Evolutionary conservation across 1,139 yeast genomes (phyloP), one percentile per base, ranked within the genome.

Genomic region (Geotrichum aggregatum): DNA sequence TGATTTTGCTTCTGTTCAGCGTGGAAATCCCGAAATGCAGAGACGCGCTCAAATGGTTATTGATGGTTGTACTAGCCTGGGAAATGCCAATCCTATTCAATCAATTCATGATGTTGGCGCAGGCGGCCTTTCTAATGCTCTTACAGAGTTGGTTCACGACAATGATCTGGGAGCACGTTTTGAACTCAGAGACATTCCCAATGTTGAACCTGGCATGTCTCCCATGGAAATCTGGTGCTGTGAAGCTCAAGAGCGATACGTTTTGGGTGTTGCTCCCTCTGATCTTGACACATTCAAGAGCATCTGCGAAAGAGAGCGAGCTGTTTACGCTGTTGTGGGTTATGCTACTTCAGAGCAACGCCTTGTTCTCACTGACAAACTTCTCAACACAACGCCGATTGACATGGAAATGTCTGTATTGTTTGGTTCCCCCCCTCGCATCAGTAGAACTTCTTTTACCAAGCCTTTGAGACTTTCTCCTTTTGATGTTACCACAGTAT

Each of bases 151-250:
- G 61, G 98, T 92, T 38, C 98, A 94, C 66, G 98, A 94, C 68
- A 92, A 92, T 68, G 95, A 85, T 59, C 78, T 94, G 57, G 99
- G 99, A 68, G 99, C 97, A 40, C 77, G 70, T 60, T 92, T 94
- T 60, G 97, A 94, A 69, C 78, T 94, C 58, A 83, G 99, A 72
- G 87, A 91, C 54, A 84, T 94, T 54, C 80, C 95, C 54, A 84
- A 91, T 36, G 79, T 89, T 59, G 99, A 94, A 70, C 96, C 96
- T 47, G 96, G 98, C 54, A 89, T 94, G 98, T 91, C 98, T 8
- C 98, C 99, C 52, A 87, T 92, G 96, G 98, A 94, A 74, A 89
- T 94, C 61, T 94, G 99, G 99, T 94, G 99, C 79, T 91, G 95
- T 65, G 99, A 94, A 72, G 94, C 98, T 4, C 99, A 94, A 73